Conservation (phyloP, 345 rosid species). For the Populus alba region DNA sequence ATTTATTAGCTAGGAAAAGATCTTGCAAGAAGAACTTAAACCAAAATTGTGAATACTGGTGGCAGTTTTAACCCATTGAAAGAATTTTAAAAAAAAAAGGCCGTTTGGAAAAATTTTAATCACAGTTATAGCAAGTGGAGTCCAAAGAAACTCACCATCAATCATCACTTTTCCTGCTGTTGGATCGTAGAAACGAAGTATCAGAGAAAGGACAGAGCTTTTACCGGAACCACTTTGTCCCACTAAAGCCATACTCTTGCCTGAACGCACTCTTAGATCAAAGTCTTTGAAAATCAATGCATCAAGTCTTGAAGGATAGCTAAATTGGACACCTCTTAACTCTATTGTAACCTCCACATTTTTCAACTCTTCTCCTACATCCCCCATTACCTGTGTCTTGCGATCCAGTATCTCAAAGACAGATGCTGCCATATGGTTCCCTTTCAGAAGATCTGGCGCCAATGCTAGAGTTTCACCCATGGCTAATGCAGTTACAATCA, state of each 20-base stretch:
- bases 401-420: slow-evolving; percentile 81
- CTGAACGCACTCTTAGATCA: slow-evolving; percentile 58
- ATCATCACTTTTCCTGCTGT: slow-evolving; percentile 72
- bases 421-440: slow-evolving; percentile 92
- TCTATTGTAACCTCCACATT: slow-evolving; percentile 73
- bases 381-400: slow-evolving; percentile 60
- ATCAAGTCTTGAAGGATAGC: slow-evolving; percentile 87
- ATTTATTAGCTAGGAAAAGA: neutral
- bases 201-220: slow-evolving; percentile 80
- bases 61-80: neutral
- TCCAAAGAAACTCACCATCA: slow-evolving; percentile 54
- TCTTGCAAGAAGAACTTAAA: too few species aligned
- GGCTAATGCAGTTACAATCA: slow-evolving; percentile 90
- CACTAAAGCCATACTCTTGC: slow-evolving; percentile 84
- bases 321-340: slow-evolving; percentile 62
- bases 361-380: slow-evolving; percentile 57
- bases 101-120: too few species aligned
- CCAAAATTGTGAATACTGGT: too few species aligned
- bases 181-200: slow-evolving; percentile 91
- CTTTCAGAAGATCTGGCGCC: slow-evolving; percentile 87
- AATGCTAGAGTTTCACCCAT: slow-evolving; percentile 94
- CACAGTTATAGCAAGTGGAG: too few species aligned
- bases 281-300: slow-evolving; percentile 70
- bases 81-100: too few species aligned
- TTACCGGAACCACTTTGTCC: slow-evolving; percentile 98